Evolutionary conservation across 805 yeast genomes (phyloP), one percentile per base, ranked within the genome.

Genomic region (Ogataea chonburiensis): DNA sequence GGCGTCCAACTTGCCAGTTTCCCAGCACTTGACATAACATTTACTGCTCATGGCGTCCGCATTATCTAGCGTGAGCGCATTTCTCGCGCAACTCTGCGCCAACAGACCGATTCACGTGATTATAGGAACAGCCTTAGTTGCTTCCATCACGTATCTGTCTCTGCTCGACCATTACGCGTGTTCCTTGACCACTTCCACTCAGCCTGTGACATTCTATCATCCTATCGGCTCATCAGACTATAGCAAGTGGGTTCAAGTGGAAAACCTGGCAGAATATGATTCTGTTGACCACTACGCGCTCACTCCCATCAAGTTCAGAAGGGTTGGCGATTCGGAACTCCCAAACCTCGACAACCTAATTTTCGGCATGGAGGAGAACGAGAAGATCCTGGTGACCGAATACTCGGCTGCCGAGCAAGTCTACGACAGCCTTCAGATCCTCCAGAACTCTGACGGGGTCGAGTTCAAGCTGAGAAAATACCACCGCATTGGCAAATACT

Each of bases 51-150:
- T 50, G 55, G 15, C 38, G 4, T 42, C 47, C 8, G 16, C 38
- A 5, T 24, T 57, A 25, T 46, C 62, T 9, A 52, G 42, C 18
- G 37, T 48, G 19, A 50, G 62, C 12, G 63, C 66, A 3, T 30
- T 28, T 16, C 37, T 63, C 18, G 61, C 67, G 17, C 67, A 66
- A 40, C 58, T 71, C 15, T 77, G 91, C 35, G 93, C 95, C 10
- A 74, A 75, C 42, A 74, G 80, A 55, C 98, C 98, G 12, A 86
- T 91, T 48, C 98, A 89, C 61, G 74, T 87, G 37, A 79, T 89
- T 35, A 77, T 87, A 30, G 53, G 77, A 38, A 74, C 87, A 5
- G 71, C 91, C 10, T 63, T 88, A 31, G 58, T 86, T 25, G 93
- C 95, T 2, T 81, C 95, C 3, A 64, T 85, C 35, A 82, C 91